These are phyloP conservation scores for Naganishia antarctica DNA, from an alignment of 768 basidiomycete genomes.

Conservation along the genomic window DNA sequence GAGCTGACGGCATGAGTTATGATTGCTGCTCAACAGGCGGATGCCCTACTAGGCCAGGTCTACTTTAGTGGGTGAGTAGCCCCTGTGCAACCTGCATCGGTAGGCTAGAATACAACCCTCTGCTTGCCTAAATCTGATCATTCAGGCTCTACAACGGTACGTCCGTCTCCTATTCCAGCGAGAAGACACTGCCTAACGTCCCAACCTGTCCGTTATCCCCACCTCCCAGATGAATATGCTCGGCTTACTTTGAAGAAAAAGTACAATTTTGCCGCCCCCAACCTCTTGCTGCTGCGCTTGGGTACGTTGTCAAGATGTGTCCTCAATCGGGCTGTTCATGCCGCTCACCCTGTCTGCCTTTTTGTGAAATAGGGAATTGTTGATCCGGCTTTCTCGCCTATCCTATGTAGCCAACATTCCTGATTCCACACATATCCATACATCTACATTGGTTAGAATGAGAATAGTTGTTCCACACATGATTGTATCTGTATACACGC, in stretches of 20 bases:
- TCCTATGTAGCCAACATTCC: too few relatives aligned
- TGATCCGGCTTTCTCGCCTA: too few relatives aligned
- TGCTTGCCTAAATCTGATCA: background rate
- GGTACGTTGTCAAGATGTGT: conserved; percentile 26
- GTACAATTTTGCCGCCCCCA: conserved; percentile 28
- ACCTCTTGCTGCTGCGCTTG: conserved; percentile 24
- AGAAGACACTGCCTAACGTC: background rate
- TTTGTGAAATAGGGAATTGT: too few relatives aligned
- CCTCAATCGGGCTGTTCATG: too few relatives aligned
- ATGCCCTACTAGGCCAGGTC: conserved; percentile 27
- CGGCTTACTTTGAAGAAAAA: conserved; percentile 26
- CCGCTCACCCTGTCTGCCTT: too few relatives aligned
- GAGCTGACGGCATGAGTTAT: background rate
- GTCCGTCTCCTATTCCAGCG: background rate
- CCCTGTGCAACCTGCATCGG: background rate
- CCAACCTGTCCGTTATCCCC: background rate
- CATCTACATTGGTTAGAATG: too few relatives aligned
- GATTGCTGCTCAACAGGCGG: too few relatives aligned
- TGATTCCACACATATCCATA: too few relatives aligned
- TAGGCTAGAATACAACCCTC: background rate
- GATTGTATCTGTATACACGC: too few relatives aligned
- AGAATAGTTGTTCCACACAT: too few relatives aligned
- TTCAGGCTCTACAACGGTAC: conserved; percentile 29
- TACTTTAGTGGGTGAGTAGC: conserved; percentile 30
- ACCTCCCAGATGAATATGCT: conserved; percentile 23